phyloP scores from a whole-genome alignment of 2,329 filamentous ascomycete species.

The Dendrostoma leiphaemia region DNA sequence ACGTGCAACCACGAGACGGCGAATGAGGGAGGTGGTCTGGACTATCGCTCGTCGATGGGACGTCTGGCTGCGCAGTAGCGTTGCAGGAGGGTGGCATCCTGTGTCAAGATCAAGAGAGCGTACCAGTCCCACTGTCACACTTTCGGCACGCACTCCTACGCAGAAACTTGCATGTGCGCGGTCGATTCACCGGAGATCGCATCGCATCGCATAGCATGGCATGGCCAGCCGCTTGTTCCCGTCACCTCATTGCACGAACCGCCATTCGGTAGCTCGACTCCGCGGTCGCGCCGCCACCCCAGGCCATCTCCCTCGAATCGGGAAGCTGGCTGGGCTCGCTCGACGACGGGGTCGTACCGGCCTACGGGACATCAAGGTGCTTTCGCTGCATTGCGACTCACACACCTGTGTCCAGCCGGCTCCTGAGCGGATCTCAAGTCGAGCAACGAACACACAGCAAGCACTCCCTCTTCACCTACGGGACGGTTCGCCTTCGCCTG shows the following conservation, averaged over 20 bases:
- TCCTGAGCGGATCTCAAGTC: not conserved
- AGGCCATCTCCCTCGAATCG: not conserved
- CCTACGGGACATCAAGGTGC: constrained; percentile 14
- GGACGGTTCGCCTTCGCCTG: not conserved
- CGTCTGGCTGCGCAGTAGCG: constrained; percentile 12
- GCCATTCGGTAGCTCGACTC: constrained; percentile 1
- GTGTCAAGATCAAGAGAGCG: constrained; percentile 10
- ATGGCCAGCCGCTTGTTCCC: not conserved
- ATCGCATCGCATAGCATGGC: not conserved
- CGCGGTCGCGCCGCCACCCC: not conserved
- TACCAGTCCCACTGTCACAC: not conserved
- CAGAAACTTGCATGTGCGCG: not conserved
- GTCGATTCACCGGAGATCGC: constrained; percentile 3
- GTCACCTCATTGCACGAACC: not conserved
- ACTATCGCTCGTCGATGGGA: constrained; percentile 3
- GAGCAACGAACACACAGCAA: not conserved
- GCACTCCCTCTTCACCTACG: too few relatives aligned
- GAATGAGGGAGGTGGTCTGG: constrained; percentile 1
- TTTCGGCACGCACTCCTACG: not conserved
- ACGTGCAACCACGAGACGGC: not conserved
- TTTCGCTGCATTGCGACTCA: not conserved
- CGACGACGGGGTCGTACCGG: constrained; percentile 3
- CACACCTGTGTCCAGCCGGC: not conserved
- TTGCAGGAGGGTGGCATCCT: constrained; percentile 11
- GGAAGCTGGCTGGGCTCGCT: constrained; percentile 5